Conservation (phyloP, 495 filamentous ascomycete species). For the Trichoderma orchidacearum region DNA sequence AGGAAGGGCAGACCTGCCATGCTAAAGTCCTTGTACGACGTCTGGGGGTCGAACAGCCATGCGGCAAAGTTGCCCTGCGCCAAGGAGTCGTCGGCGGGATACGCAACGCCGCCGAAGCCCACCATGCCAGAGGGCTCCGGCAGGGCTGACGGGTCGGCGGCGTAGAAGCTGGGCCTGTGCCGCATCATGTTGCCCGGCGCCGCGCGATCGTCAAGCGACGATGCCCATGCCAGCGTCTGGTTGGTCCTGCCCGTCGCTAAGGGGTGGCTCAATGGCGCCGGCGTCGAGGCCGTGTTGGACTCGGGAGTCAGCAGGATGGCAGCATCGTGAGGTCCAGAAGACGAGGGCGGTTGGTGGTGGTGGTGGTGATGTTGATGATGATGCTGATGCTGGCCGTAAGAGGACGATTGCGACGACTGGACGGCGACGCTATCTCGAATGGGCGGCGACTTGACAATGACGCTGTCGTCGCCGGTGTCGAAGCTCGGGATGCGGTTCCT, state of each 20-base stretch:
- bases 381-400: constrained; percentile 15
- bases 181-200: constrained; percentile 26
- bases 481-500: constrained; percentile 76
- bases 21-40: constrained; percentile 23
- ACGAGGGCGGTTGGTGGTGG: constrained; percentile 1
- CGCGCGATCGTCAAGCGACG: constrained; percentile 19
- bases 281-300: constrained; percentile 14
- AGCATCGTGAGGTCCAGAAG: constrained; percentile 31
- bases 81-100: constrained; percentile 19
- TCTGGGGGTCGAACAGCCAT: constrained; percentile 35
- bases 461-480: constrained; percentile 31
- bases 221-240: constrained; percentile 12
- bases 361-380: no score
- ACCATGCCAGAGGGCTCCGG: not conserved
- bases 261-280: constrained; percentile 10
- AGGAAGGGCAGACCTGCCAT: constrained; percentile 29
- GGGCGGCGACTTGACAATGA: constrained; percentile 7
- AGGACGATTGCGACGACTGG: constrained; percentile 15
- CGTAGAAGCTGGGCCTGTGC: constrained; percentile 27
- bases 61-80: constrained; percentile 31
- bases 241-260: constrained; percentile 7
- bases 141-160: constrained; percentile 20
- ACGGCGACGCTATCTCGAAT: constrained; percentile 11
- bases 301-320: constrained; percentile 30
- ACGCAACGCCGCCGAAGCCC: constrained; percentile 19